phyloP scores from a whole-genome alignment of 208 protist species.

The Balamuthia mandrillaris region DNA sequence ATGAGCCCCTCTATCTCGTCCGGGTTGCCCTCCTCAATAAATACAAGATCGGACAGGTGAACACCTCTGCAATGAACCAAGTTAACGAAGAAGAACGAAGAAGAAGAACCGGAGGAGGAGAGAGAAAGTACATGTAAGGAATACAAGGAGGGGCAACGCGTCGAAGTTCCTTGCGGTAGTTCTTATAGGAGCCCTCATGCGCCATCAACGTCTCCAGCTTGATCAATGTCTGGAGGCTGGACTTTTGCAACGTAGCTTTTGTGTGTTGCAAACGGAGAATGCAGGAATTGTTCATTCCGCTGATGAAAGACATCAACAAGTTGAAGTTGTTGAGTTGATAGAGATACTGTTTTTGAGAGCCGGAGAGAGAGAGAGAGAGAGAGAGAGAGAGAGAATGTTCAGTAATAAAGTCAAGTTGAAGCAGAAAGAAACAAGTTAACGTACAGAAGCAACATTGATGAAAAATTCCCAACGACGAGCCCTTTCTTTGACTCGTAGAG shows the following conservation, averaged over 20 bases:
- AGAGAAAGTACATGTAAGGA: slow-evolving; percentile 46
- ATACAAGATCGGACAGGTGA: background rate
- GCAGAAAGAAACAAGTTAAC: background rate
- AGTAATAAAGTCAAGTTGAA: background rate
- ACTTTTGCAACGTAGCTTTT: background rate
- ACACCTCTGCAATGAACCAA: no score
- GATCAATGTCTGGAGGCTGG: background rate
- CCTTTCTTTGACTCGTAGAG: slow-evolving; percentile 25
- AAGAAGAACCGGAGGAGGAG: no score
- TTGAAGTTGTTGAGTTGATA: slow-evolving; percentile 56
- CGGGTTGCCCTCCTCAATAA: slow-evolving; percentile 64
- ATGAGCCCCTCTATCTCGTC: slow-evolving; percentile 31
- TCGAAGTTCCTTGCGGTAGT: slow-evolving; percentile 22
- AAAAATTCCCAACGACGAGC: slow-evolving; percentile 12
- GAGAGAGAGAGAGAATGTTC: background rate
- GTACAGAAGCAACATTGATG: slow-evolving; percentile 54
- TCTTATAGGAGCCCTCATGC: slow-evolving; percentile 21
- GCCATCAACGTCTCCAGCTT: slow-evolving; percentile 42
- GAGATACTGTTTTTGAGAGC: background rate
- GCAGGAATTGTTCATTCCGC: background rate
- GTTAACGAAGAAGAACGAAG: no score
- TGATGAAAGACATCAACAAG: slow-evolving; percentile 20
- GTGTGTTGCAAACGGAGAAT: slow-evolving; percentile 16
- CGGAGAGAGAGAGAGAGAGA: no score
- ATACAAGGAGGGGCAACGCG: slow-evolving; percentile 32